phyloP scores from a whole-genome alignment of 192 early-diverging fungal genomes.

The Rhizoclosmatium globosum region DNA sequence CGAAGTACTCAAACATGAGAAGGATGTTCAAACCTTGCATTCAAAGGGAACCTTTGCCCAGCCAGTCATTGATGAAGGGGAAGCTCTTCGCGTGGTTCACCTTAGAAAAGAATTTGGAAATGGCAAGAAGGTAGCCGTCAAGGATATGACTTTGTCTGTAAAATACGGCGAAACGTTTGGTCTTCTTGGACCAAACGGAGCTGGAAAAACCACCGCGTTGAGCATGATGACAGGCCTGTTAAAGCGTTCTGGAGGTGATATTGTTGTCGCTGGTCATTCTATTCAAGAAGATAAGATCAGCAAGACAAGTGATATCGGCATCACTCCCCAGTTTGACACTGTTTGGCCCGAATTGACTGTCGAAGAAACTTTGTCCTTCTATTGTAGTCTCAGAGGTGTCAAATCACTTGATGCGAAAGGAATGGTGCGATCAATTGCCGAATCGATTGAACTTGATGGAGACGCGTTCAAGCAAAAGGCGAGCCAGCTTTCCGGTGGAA shows the following conservation, averaged over 20 bases:
- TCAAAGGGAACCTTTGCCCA: not conserved
- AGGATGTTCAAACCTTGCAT: slow-evolving; percentile 25
- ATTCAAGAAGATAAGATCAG: not conserved
- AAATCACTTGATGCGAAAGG: slow-evolving; percentile 8
- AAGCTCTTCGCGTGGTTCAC: slow-evolving; percentile 35
- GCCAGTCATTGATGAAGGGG: slow-evolving; percentile 19
- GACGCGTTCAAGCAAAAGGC: slow-evolving; percentile 43
- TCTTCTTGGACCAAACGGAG: slow-evolving; percentile 71
- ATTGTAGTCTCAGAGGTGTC: slow-evolving; percentile 47
- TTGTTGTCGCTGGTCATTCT: slow-evolving; percentile 51
- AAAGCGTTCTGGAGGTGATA: slow-evolving; percentile 62
- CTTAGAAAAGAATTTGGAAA: slow-evolving; percentile 39
- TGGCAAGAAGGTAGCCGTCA: slow-evolving; percentile 33
- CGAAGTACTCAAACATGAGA: slow-evolving; percentile 36
- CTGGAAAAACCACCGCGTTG: slow-evolving; percentile 77
- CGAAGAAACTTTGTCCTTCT: slow-evolving; percentile 52
- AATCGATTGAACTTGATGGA: slow-evolving; percentile 46
- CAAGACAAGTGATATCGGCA: slow-evolving; percentile 28
- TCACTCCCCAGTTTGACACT: slow-evolving; percentile 56
- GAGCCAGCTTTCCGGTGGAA: slow-evolving; percentile 40
- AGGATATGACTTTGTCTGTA: slow-evolving; percentile 38
- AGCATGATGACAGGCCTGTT: slow-evolving; percentile 72
- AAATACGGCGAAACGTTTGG: slow-evolving; percentile 57
- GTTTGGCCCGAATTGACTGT: slow-evolving; percentile 57
- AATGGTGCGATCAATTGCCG: slow-evolving; percentile 43